These are phyloP conservation scores for Bryoerythrophyllum caledonicum DNA, from an alignment of 225 moss, liverwort and hornwort species.

Conservation along the genomic window DNA sequence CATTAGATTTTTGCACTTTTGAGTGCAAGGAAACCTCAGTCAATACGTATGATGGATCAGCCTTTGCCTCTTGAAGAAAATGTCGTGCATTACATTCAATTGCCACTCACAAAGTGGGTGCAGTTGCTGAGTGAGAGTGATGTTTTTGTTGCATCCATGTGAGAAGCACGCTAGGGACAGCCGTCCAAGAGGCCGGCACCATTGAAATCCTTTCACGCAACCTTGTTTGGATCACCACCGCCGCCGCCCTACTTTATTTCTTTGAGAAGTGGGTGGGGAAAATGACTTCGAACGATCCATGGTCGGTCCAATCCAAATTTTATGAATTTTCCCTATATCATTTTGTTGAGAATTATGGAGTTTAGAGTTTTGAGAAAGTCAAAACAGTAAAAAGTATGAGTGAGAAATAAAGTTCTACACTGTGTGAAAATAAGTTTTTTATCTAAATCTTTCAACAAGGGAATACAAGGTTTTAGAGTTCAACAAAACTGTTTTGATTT, in stretches of 20 bases:
- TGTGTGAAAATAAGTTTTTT: not conserved
- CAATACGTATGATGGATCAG: not conserved
- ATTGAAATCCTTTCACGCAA: not conserved
- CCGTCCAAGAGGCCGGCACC: constrained; percentile 33
- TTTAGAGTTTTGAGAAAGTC: too few species aligned
- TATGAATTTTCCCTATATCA: not conserved
- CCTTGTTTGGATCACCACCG: not conserved
- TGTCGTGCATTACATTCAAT: constrained; percentile 1
- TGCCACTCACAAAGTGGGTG: constrained; percentile 17
- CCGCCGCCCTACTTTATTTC: not conserved
- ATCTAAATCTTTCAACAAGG: not conserved
- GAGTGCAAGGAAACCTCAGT: not conserved
- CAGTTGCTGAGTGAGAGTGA: not conserved
- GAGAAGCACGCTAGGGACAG: constrained; percentile 24
- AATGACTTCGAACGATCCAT: not conserved
- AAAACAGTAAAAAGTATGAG: not conserved
- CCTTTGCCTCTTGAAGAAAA: not conserved
- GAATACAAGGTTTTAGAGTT: too few species aligned
- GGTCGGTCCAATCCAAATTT: not conserved
- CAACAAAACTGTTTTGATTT: too few species aligned
- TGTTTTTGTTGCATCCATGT: constrained; percentile 23
- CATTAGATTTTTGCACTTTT: not conserved
- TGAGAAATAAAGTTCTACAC: not conserved
- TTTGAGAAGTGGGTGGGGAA: not conserved
- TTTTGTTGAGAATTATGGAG: not conserved